Percentiles rank a stretch among this genome's conserved stretches.
Evolutionary conservation across 192 early-diverging fungal species (phyloP).

Genomic region (Backusella westeae): DNA sequence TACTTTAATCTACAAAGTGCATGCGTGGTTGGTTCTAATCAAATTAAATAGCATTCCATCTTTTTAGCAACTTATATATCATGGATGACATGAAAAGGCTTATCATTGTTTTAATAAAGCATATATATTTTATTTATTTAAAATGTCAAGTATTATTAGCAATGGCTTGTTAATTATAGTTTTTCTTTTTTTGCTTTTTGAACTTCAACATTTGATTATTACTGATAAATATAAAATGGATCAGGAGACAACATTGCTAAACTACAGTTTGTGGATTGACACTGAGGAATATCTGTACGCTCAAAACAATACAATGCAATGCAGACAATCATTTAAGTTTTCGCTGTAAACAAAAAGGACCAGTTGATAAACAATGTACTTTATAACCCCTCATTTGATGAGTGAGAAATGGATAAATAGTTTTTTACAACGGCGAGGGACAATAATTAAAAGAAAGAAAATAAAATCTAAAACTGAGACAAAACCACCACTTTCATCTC

Average conservation of each 20-base stretch:
- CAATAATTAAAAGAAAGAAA: neutral
- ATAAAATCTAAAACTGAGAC: neutral
- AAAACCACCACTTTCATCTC: neutral
- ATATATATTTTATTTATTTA: neutral
- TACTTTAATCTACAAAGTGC: neutral
- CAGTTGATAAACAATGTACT: neutral
- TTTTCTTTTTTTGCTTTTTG: neutral
- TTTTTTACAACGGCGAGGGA: neutral
- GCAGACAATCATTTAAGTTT: neutral
- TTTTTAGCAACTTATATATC: neutral
- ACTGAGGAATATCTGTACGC: neutral
- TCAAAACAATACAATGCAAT: neutral
- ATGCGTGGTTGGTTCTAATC: neutral
- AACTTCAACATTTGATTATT: neutral
- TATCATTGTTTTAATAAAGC: neutral
- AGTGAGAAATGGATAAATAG: neutral
- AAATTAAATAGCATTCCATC: neutral
- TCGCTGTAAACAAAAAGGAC: neutral
- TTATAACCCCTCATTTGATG: neutral
- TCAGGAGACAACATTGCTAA: neutral
- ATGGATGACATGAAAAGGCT: neutral
- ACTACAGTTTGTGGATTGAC: neutral
- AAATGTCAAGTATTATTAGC: neutral
- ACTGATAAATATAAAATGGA: neutral
- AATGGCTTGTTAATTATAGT: neutral